A percentile compares a stretch with the other conserved stretches of the same genome.
These are phyloP conservation scores for Naganishia onofrii DNA, from an alignment of 768 basidiomycete species.

Conservation along the genomic window DNA sequence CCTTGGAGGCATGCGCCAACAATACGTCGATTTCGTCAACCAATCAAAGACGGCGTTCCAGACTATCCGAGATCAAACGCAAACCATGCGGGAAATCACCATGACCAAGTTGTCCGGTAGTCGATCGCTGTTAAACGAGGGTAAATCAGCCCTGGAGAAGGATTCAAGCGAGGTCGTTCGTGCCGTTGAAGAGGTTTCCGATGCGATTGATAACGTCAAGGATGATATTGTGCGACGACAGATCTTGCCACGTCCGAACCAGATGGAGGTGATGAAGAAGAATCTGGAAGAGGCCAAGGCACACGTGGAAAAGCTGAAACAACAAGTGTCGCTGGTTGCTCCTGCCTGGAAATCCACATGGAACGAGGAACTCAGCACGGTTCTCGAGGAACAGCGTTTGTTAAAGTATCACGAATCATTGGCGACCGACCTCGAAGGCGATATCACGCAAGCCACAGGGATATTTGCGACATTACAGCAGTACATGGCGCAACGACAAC, in stretches of 20 bases:
- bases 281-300: slow-evolving; percentile 66
- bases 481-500: slow-evolving; percentile 63
- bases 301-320: slow-evolving; percentile 72
- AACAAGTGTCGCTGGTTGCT: slow-evolving; percentile 82
- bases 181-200: slow-evolving; percentile 87
- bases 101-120: slow-evolving; percentile 77
- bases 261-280: slow-evolving; percentile 69
- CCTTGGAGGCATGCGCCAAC: slow-evolving; percentile 85
- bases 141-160: slow-evolving; percentile 84
- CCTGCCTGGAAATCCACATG: slow-evolving; percentile 99
- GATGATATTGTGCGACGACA: slow-evolving; percentile 88
- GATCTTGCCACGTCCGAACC: slow-evolving; percentile 71
- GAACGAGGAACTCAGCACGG: slow-evolving; percentile 92
- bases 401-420: slow-evolving; percentile 89
- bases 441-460: slow-evolving; percentile 81
- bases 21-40: slow-evolving; percentile 90
- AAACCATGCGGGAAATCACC: slow-evolving; percentile 82
- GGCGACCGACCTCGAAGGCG: slow-evolving; percentile 79
- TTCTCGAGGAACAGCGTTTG: slow-evolving; percentile 95
- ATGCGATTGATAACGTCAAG: slow-evolving; percentile 80
- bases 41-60: slow-evolving; percentile 82
- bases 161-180: slow-evolving; percentile 87
- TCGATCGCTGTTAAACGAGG: slow-evolving; percentile 81
- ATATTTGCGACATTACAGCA: slow-evolving; percentile 89
- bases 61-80: slow-evolving; percentile 75